Evolutionary conservation across 768 basidiomycete species (phyloP).

Genomic region (Amanita rubescens): DNA sequence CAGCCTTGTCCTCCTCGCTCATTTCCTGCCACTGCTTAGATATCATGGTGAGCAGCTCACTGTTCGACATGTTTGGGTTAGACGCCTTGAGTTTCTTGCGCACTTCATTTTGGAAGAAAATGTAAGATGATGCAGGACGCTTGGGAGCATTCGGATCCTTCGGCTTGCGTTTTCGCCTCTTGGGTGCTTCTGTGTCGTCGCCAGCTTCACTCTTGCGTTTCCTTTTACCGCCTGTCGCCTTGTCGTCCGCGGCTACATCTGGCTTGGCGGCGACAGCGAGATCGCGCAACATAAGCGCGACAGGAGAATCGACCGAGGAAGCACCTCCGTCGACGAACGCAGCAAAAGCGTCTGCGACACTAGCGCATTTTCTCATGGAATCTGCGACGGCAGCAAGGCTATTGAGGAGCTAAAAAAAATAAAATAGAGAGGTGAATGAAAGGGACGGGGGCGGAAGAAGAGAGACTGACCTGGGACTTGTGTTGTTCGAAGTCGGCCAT

Average conservation of each 20-base stretch:
- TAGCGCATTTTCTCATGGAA: constrained; percentile 55
- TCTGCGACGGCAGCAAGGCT: constrained; percentile 52
- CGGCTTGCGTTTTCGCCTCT: constrained; percentile 60
- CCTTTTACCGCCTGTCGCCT: constrained; percentile 20
- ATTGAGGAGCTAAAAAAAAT: constrained; percentile 39
- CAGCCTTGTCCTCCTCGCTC: constrained; percentile 64
- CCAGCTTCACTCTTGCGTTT: constrained; percentile 49
- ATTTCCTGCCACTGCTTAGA: constrained; percentile 69
- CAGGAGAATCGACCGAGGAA: constrained; percentile 16
- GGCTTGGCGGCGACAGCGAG: constrained; percentile 11
- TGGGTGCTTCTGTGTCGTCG: constrained; percentile 33
- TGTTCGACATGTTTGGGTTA: constrained; percentile 58
- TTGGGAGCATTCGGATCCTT: constrained; percentile 93
- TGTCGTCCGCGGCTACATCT: background rate
- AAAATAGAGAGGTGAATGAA: constrained; percentile 11
- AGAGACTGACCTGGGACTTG: constrained; percentile 26
- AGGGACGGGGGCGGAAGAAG: background rate
- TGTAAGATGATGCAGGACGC: constrained; percentile 86
- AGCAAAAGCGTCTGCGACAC: constrained; percentile 53
- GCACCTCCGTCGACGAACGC: constrained; percentile 34
- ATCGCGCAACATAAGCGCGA: constrained; percentile 15
- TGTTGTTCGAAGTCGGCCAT: constrained; percentile 22
- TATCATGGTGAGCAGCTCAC: constrained; percentile 67
- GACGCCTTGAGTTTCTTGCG: constrained; percentile 63
- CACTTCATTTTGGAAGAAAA: constrained; percentile 90